Base-by-base conservation (phyloP, 768 basidiomycete genomes). In the Pisolithus marmoratus region DNA sequence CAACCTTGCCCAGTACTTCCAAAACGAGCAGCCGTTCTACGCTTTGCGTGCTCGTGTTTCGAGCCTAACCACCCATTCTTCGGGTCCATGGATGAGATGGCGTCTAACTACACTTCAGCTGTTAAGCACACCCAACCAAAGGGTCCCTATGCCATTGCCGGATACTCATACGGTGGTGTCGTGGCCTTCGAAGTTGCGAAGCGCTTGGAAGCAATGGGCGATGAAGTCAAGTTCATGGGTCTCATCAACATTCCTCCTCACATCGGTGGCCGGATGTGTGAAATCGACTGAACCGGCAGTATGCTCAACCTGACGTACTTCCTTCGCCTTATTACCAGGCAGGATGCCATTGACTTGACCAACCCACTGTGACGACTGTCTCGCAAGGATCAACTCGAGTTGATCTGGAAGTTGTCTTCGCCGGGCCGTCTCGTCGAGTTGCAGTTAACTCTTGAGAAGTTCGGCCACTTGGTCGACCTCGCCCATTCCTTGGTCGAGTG, bases 91-190 rank as follows among this genome's bases (percentile, higher is more conserved):
- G 59, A 67, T 0, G 74, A 76, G 59, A 75, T 74, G 68, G 71
- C 71, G 5, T 62, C 66, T 1, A 56, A 51, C 15, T 76, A 76
- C 49, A 62, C 66, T 8, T 55, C 59, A 6, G 72, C 64, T 2
- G 65, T 76, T 15, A 65, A 69, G 58, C 58, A 58, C 8, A 59
- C 58, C 1, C 67, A 71, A 29, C 66, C 72, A 7, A 61, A 52
- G 0, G 74, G 74, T 1, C 73, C 74, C 2, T 74, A 73, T 37
- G 69, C 66, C 43, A 54, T 76, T 19, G 74, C 66, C 4, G 75
- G 74, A n/a, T 76, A 76, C 63, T 74, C 73, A 20, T 75, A 71
- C 27, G 74, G 74, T 38, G 74, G 74, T 50, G 72, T 71, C 14
- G 66, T 76, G 2, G 73, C 74, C 2, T 76, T 72, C 48, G 73